phyloP scores from a whole-genome alignment of 441 rosid genomes.

The Biscutella laevigata region DNA sequence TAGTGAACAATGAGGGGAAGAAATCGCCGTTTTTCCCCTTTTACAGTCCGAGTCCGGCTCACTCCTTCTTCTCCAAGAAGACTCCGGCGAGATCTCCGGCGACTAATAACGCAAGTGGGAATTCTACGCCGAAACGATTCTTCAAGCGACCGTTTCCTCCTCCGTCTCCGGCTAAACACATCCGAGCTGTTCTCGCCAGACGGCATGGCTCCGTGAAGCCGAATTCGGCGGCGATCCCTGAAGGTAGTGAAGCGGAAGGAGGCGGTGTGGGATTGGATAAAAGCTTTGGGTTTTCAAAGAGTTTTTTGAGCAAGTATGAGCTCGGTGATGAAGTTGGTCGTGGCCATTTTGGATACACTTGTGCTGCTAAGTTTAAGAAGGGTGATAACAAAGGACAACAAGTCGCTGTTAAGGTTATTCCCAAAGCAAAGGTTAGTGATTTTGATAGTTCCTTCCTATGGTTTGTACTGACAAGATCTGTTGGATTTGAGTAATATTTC shows the following conservation, averaged over 20 bases:
- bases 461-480: conserved; percentile 18
- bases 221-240: conserved; percentile 62
- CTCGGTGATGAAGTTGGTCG: conserved; percentile 81
- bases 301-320: conserved; percentile 69
- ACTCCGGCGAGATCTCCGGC: conserved; percentile 89
- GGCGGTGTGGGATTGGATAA: conserved; percentile 51
- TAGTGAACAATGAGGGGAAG: conserved; percentile 34
- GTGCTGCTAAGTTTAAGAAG: conserved; percentile 74
- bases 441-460: not conserved
- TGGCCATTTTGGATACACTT: conserved; percentile 88
- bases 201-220: conserved; percentile 85
- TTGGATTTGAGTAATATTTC: not conserved
- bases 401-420: conserved; percentile 88
- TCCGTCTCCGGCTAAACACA: conserved; percentile 89
- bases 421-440: conserved; percentile 59
- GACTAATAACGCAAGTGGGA: conserved; percentile 37
- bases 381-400: conserved; percentile 81
- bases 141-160: conserved; percentile 81
- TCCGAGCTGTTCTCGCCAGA: conserved; percentile 62
- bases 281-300: conserved; percentile 79
- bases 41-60: conserved; percentile 90
- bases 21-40: conserved; percentile 82
- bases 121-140: conserved; percentile 71
- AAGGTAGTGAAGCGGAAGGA: conserved; percentile 52
- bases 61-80: conserved; percentile 83